These are phyloP conservation scores for Candida wancherniae DNA, from an alignment of 805 yeast genomes.

Conservation along the genomic window DNA sequence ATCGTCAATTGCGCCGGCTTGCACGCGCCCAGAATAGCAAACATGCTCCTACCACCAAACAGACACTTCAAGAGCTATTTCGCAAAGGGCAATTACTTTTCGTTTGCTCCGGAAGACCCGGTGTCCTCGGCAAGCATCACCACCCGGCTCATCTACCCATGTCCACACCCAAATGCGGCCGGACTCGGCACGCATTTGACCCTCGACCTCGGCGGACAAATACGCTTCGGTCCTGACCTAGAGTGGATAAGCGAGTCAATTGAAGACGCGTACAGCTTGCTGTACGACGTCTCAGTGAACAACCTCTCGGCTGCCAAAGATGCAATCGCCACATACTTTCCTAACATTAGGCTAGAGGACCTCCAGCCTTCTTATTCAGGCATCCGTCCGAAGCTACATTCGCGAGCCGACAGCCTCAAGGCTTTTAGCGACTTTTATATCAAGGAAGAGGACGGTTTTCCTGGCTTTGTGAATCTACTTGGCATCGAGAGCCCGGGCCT, in stretches of 20 bases:
- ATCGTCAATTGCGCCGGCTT: conserved; percentile 80
- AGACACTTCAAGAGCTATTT: conserved; percentile 56
- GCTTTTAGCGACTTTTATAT: conserved; percentile 70
- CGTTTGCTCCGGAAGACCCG: conserved; percentile 47
- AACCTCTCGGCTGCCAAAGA: conserved; percentile 52
- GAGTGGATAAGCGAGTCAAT: conserved; percentile 58
- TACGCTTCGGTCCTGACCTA: conserved; percentile 84
- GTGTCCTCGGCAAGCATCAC: conserved; percentile 25
- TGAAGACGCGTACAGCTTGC: conserved; percentile 27
- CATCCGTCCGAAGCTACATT: conserved; percentile 71
- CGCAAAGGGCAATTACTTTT: conserved; percentile 83
- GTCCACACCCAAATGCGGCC: conserved; percentile 60
- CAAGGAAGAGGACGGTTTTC: conserved; percentile 52
- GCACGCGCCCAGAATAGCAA: conserved; percentile 66
- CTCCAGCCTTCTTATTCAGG: conserved; percentile 72
- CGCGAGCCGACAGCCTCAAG: conserved; percentile 34
- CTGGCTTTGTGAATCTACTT: conserved; percentile 73
- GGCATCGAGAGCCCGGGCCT: conserved; percentile 92
- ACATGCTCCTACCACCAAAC: conserved; percentile 59
- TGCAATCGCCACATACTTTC: conserved; percentile 61
- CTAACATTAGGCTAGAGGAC: conserved; percentile 47
- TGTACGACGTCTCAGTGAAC: conserved; percentile 43
- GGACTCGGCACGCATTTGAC: conserved; percentile 88
- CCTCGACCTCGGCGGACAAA: conserved; percentile 71
- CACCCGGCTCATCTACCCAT: conserved; percentile 59